Evolutionary conservation across 306 rosid species (phyloP).

Genomic region (Cucumis cinereus): DNA sequence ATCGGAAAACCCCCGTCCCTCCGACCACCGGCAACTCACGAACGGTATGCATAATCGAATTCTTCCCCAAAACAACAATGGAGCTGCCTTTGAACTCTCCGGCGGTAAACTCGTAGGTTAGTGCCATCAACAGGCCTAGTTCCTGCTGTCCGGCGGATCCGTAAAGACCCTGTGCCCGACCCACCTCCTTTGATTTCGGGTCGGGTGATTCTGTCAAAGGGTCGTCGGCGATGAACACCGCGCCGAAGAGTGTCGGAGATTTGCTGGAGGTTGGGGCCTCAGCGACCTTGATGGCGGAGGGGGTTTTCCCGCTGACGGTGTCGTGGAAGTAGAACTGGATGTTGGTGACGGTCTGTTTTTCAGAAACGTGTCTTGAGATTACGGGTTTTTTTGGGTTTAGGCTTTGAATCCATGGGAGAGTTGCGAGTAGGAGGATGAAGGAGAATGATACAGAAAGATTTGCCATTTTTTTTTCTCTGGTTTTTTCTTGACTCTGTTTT

Average conservation of each 20-base stretch:
- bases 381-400: slow-evolving; percentile 24
- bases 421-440: slow-evolving; percentile 6
- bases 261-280: slow-evolving; percentile 23
- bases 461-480: slow-evolving; percentile 21
- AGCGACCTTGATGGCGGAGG: slow-evolving; percentile 51
- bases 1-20: slow-evolving; percentile 64
- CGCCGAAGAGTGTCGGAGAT: slow-evolving; percentile 38
- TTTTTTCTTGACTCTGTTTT: neutral
- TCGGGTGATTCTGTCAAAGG: slow-evolving; percentile 56
- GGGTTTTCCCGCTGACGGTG: slow-evolving; percentile 50
- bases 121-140: slow-evolving; percentile 43
- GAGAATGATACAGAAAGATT: slow-evolving; percentile 6
- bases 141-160: slow-evolving; percentile 53
- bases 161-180: slow-evolving; percentile 73
- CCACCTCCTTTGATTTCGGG: slow-evolving; percentile 53
- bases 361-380: neutral
- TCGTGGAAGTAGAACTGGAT: slow-evolving; percentile 86
- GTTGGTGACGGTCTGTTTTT: slow-evolving; percentile 33
- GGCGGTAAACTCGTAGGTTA: slow-evolving; percentile 42
- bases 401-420: slow-evolving; percentile 7
- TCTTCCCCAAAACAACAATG: slow-evolving; percentile 47
- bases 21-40: slow-evolving; percentile 76
- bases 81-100: slow-evolving; percentile 56
- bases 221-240: slow-evolving; percentile 54
- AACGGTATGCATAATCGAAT: slow-evolving; percentile 24